A percentile compares a stretch with the other conserved stretches of the same genome.
These are phyloP conservation scores for Lentinula aciculospora DNA, from an alignment of 768 basidiomycete species.

Conservation along the genomic window DNA sequence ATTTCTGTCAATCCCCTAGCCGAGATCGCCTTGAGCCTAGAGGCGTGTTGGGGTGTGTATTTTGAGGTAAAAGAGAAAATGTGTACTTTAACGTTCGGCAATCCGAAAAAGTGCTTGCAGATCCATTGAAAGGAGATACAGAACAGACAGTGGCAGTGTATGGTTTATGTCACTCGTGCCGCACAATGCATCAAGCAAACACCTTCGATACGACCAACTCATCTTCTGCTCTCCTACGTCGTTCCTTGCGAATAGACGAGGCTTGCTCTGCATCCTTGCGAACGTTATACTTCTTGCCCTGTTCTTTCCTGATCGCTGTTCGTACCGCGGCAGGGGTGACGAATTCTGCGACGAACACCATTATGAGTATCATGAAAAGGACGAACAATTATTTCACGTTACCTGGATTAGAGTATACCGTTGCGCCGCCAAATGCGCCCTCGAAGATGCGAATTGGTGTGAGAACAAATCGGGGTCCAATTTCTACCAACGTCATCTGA, in stretches of 20 bases:
- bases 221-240: conserved; percentile 64
- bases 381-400: conserved; percentile 14
- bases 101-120: neutral
- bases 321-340: conserved; percentile 82
- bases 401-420: conserved; percentile 95
- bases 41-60: neutral
- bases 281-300: conserved; percentile 75
- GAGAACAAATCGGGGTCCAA: conserved; percentile 95
- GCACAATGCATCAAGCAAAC: conserved; percentile 56
- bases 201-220: conserved; percentile 83
- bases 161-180: neutral
- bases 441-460: conserved; percentile 98
- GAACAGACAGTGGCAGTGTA: neutral
- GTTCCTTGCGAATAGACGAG: conserved; percentile 54
- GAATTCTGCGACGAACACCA: conserved; percentile 57
- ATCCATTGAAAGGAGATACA: neutral
- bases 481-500: conserved; percentile 87
- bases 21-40: too few relatives aligned
- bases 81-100: too few relatives aligned
- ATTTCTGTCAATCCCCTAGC: too few relatives aligned
- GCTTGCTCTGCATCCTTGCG: conserved; percentile 79
- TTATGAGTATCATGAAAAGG: neutral
- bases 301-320: conserved; percentile 59
- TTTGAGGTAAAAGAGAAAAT: neutral
- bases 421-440: conserved; percentile 92